phyloP scores from a whole-genome alignment of 176 grass and related monocot genomes.

The Stipa capillata region DNA sequence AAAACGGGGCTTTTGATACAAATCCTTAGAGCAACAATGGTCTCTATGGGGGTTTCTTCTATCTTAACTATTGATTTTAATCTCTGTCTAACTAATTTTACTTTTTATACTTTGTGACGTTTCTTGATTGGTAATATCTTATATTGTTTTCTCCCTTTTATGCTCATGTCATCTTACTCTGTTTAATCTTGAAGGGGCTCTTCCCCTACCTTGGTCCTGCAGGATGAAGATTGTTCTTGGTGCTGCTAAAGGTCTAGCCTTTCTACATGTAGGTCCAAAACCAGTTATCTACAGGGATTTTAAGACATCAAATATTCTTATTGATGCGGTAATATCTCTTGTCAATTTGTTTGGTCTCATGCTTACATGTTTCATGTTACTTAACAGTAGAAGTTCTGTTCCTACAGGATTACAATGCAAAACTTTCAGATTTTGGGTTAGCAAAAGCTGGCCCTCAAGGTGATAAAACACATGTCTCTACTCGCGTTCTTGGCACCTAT shows the following conservation, averaged over 20 bases:
- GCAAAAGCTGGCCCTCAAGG: conserved; percentile 87
- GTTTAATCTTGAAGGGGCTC: conserved; percentile 67
- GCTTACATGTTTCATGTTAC: background rate
- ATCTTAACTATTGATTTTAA: background rate
- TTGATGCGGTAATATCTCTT: conserved; percentile 53
- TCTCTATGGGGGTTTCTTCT: background rate
- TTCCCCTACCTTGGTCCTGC: conserved; percentile 85
- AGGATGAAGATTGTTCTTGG: conserved; percentile 89
- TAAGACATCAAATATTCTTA: conserved; percentile 94
- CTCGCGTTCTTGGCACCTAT: conserved; percentile 80
- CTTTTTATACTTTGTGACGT: background rate
- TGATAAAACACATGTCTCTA: conserved; percentile 90
- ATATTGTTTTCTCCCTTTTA: background rate
- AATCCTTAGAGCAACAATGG: background rate
- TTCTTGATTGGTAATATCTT: background rate
- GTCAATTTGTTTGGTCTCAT: background rate
- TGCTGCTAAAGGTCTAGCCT: conserved; percentile 81
- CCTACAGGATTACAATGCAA: conserved; percentile 76
- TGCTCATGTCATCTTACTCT: conserved; percentile 23
- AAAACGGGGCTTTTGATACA: background rate
- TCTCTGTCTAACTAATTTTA: background rate
- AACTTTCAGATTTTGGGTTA: conserved; percentile 86
- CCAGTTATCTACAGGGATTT: conserved; percentile 96
- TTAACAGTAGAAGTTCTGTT: background rate
- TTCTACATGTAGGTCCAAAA: conserved; percentile 77